phyloP scores from a whole-genome alignment of 495 filamentous ascomycete species.

The Penicillium maclennaniae region DNA sequence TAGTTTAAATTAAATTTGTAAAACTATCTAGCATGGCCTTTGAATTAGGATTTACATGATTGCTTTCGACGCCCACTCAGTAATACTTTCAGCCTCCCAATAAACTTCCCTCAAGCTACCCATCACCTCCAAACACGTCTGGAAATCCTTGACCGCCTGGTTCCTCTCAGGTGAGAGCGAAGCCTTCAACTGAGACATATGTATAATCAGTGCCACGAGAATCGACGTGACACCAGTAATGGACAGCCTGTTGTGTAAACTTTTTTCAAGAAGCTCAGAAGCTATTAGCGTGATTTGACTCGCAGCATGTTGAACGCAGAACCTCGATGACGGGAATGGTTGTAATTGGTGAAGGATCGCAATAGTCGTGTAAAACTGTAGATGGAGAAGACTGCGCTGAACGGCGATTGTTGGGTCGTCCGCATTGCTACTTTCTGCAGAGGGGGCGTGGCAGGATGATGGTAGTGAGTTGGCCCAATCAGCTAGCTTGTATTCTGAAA shows the following conservation, averaged over 20 bases:
- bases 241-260: constrained; percentile 8
- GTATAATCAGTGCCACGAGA: constrained; percentile 15
- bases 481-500: constrained; percentile 10
- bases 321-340: constrained; percentile 14
- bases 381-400: constrained; percentile 17
- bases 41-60: not conserved
- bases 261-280: constrained; percentile 7
- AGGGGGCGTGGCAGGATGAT: constrained; percentile 4
- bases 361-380: constrained; percentile 19
- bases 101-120: constrained; percentile 14
- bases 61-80: constrained; percentile 11
- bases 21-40: too few relatives aligned
- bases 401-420: constrained; percentile 8
- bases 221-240: constrained; percentile 17
- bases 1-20: too few relatives aligned
- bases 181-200: constrained; percentile 13
- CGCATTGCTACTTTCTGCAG: not conserved
- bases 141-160: constrained; percentile 10
- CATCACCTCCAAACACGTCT: constrained; percentile 15
- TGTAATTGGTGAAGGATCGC: constrained; percentile 20
- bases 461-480: constrained; percentile 17
- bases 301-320: constrained; percentile 15
- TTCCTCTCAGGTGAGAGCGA: not conserved
- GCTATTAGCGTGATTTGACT: constrained; percentile 17
- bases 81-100: constrained; percentile 12